Base-by-base conservation (phyloP, 352 stramenopile species). In the Phytophthora constricta region DNA sequence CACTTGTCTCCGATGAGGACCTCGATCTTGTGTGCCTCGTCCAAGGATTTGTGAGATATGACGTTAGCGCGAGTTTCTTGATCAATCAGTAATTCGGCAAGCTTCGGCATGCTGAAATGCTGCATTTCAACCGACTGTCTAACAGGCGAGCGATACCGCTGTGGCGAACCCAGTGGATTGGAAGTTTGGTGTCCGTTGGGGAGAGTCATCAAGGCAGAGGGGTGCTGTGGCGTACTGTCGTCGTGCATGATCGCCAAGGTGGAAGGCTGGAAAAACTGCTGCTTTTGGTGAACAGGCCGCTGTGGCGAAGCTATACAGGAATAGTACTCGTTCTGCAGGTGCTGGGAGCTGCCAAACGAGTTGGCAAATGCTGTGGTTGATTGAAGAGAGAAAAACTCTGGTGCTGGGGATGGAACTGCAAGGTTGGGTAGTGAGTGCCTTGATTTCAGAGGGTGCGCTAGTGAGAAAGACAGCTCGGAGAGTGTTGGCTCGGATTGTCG, bases 21-120 rank as follows among this genome's bases (percentile, higher is more conserved):
- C 60, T 93, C 74, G 17, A 91, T 85, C 62, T 93, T 93, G 55
- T 84, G 79, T 13, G 81, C 72, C 59, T 85, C 70, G 25, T 92
- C 82, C 41, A 57, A 77, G 59, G 11, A 43, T 42, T 60, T 72
- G 58, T 67, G 64, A 23, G 76, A 22, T 20, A 53, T 65, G 31
- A 45, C 54, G 19, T 65, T 69, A 56, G 71, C 67, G 49, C 84
- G 76, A 25, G 72, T 72, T 16, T 79, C 75, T 48, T 54, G 75
- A 58, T 90, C 82, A 58, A 90, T 81, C n/a, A 92, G 58, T 47
- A 87, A 28, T 1, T 76, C 58, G 4, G 61, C 43, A 16, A 91
- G 59, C 11, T 69, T 67, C 23, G 74, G 76, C 8, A 74, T 41
- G 7, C 42, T 48, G 39, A 70, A 79, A n/a, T n/a, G n/a, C n/a